Evolutionary conservation across 495 filamentous ascomycete species (phyloP).

Genomic region (Lasiosphaeris hirsuta): DNA sequence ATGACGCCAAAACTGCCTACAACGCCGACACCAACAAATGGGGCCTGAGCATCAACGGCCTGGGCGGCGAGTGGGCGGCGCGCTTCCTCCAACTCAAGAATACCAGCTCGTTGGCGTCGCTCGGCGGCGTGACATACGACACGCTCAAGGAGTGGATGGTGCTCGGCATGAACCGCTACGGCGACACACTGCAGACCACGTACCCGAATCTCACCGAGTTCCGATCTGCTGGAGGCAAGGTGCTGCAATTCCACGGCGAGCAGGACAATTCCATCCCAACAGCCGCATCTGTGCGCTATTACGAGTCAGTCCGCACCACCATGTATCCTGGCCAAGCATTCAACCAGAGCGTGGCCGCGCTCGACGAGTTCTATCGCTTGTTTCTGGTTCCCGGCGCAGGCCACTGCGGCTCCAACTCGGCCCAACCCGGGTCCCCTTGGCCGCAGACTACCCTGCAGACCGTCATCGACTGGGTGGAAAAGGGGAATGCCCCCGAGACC

Average conservation of each 20-base stretch:
- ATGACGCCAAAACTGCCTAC: constrained; percentile 42
- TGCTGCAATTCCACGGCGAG: constrained; percentile 53
- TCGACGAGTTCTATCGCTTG: constrained; percentile 50
- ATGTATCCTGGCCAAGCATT: constrained; percentile 46
- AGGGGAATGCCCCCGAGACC: constrained; percentile 36
- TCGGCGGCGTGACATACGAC: constrained; percentile 49
- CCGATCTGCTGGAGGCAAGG: constrained; percentile 45
- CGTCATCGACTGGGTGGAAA: constrained; percentile 53
- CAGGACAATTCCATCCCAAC: constrained; percentile 47
- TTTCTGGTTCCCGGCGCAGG: constrained; percentile 50
- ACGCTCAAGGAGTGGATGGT: constrained; percentile 49
- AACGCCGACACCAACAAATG: constrained; percentile 37
- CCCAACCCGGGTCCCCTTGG: constrained; percentile 42
- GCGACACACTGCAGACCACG: constrained; percentile 47
- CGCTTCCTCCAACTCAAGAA: constrained; percentile 38
- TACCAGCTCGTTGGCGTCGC: constrained; percentile 23
- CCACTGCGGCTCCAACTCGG: constrained; percentile 42
- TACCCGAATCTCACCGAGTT: constrained; percentile 45
- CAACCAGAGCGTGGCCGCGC: constrained; percentile 33
- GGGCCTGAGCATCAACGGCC: constrained; percentile 30
- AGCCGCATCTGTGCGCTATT: constrained; percentile 47
- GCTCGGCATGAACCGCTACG: constrained; percentile 33
- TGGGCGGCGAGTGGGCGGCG: constrained; percentile 41
- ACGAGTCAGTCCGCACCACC: constrained; percentile 45
- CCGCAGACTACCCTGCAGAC: constrained; percentile 44